Evolutionary conservation across 306 rosid genomes (phyloP).

Genomic region (Pterocarpus santalinus): DNA sequence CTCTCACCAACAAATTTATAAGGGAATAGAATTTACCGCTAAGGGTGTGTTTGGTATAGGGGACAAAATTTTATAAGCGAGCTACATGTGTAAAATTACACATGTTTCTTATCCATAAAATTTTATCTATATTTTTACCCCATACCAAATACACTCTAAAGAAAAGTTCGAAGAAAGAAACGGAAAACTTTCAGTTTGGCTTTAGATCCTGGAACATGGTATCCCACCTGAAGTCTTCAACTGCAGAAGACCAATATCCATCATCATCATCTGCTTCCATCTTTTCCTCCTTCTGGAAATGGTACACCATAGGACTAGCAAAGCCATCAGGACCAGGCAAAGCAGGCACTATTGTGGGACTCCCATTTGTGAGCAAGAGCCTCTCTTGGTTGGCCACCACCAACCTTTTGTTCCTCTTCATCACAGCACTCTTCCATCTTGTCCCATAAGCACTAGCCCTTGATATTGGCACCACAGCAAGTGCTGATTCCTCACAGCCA

Average conservation of each 20-base stretch:
- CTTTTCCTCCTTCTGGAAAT: constrained; percentile 61
- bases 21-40: constrained; percentile 31
- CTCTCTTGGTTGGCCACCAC: constrained; percentile 56
- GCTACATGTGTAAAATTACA: no score
- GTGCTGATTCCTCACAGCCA: constrained; percentile 64
- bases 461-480: constrained; percentile 72
- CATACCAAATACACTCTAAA: no score
- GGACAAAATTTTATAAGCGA: no score
- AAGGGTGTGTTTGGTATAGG: not conserved
- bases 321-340: constrained; percentile 56
- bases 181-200: constrained; percentile 63
- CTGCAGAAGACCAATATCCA: constrained; percentile 74
- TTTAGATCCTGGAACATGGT: constrained; percentile 91
- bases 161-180: no score
- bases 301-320: constrained; percentile 67
- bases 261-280: constrained; percentile 49
- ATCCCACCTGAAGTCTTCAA: constrained; percentile 96
- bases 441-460: constrained; percentile 54
- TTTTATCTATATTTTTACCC: no score
- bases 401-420: constrained; percentile 73
- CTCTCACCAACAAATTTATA: constrained; percentile 70
- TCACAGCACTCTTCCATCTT: constrained; percentile 61
- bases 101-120: no score
- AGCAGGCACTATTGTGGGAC: constrained; percentile 56
- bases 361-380: constrained; percentile 77